Base-by-base conservation (phyloP, 768 basidiomycete genomes). In the Pleurotus tuoliensis region DNA sequence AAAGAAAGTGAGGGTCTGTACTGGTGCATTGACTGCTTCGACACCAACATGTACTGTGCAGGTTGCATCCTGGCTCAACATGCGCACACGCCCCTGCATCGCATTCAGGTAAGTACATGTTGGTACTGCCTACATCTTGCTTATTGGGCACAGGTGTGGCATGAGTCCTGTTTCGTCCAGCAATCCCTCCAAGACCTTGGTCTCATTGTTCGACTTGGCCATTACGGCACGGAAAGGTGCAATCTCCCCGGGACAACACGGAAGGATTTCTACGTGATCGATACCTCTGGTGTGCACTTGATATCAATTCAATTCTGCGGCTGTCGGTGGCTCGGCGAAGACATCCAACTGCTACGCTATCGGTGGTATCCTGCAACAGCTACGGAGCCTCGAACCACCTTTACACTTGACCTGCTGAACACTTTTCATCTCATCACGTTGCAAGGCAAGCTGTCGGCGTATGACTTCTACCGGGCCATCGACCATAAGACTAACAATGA, bases 251-350 rank as follows among this genome's bases (percentile, higher is more conserved):
- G 24, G 1, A 34, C 16, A 3, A 5, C 18, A 13, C 4, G 49
- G 6, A n/a, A 43, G 24, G 37, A 47, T 25, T 60, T 62, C 45
- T 46, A 27, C 8, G 53, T 63, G 1, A 20, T 70, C 24, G 56
- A 69, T 47, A 57, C 59, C n/a, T 66, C 58, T 30, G 70, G 68
- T 13, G 40, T 64, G 9, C 70, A 70, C 48, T 11, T 27, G 5
- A 50, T 70, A 3, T 27, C 55, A n/a, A 40, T 70, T 4, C 45
- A 48, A 3, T 70, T 63, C 46, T 71, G 70, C 45, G 58, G 50
- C 8, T 71, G 70, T 47, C 13, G 5, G 9, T 2, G 1, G 2
- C 7, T 8, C 22, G 46, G 25, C 2, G 46, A 47, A 8, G 49
- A 52, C 22, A 43, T 30, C 25, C 58, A 59, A 37, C 39, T 59